These are phyloP conservation scores for Trypanosoma melophagium DNA, from an alignment of 208 protist species.

Conservation along the genomic window DNA sequence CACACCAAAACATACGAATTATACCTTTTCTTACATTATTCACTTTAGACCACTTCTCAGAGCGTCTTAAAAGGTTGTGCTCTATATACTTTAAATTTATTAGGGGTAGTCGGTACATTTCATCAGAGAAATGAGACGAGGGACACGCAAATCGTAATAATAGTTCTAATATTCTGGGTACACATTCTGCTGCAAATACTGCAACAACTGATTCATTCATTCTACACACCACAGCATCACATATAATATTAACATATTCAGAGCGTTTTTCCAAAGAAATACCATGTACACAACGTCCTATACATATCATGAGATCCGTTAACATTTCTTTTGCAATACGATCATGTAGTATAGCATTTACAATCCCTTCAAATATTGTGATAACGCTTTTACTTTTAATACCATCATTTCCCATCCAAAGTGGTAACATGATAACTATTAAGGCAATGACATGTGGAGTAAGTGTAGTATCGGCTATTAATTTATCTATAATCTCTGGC, in stretches of 20 bases:
- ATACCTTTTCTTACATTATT: not conserved
- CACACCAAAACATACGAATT: slow-evolving; percentile 24
- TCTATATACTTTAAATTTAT: slow-evolving; percentile 21
- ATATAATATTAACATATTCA: slow-evolving; percentile 11
- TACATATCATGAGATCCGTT: slow-evolving; percentile 16
- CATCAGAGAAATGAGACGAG: slow-evolving; percentile 3
- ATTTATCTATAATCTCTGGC: slow-evolving; percentile 6
- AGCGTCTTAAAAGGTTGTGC: slow-evolving; percentile 1
- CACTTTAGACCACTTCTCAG: slow-evolving; percentile 21
- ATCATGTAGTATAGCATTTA: slow-evolving; percentile 10
- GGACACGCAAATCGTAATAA: slow-evolving; percentile 14
- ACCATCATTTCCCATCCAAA: slow-evolving; percentile 16
- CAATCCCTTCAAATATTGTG: slow-evolving; percentile 11
- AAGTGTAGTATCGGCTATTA: slow-evolving; percentile 3
- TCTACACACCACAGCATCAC: not conserved
- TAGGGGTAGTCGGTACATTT: slow-evolving; percentile 10
- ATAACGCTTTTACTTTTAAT: not conserved
- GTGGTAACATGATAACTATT: slow-evolving; percentile 24
- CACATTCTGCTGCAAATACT: not conserved
- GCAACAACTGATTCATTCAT: not conserved
- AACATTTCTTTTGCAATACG: slow-evolving; percentile 1
- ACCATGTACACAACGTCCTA: slow-evolving; percentile 17
- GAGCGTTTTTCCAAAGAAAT: slow-evolving; percentile 6
- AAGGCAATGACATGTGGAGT: slow-evolving; percentile 16
- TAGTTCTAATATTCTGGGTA: not conserved